Base-by-base conservation (phyloP, 441 rosid species). In the Populus trichocarpa region DNA sequence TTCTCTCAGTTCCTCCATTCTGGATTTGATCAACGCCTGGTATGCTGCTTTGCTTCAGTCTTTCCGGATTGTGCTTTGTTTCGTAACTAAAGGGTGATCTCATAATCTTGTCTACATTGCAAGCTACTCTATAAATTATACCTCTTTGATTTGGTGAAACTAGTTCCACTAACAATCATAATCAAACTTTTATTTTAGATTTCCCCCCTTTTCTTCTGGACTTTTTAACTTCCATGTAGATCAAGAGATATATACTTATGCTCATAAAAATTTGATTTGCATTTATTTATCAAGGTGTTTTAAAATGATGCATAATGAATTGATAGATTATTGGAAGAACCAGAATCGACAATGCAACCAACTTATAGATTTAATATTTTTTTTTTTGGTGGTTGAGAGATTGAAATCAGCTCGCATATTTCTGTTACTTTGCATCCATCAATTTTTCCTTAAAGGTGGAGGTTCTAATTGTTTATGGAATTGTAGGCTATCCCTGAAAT, bases 401-500 rank as follows among this genome's bases (percentile, higher is more conserved):
- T 18, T 6, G n/a, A 6, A 53, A 53, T 53, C 61, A 53, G 3
- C 61, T 53, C 22, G 22, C n/a, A 53, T 53, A 16, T 53, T 53
- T 53, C 0, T 53, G 61, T 16, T 53, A 18, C n/a, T 53, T 53
- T 50, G n/a, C 61, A 16, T 53, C 61, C 22, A 18, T 16, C 61
- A 53, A 5, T 53, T 53, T 53, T 53, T 53, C n/a, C n/a, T 18
- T 53, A 6, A 53, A 53, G 61, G n/a, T 53, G 61, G 61, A 18
- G 61, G 61, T 69, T 32, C 22, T 32, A 46, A 42, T 35, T 1
- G 18, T 28, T 26, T 28, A n/a, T 79, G 33, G n/a, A 80, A 69
- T 81, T 82, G 79, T 88, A 90, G 98, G 86, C 75, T 2, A 76
- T 94, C n/a, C 98, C 97, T 28, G 85, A 86, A 77, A 88, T 87